Percentiles rank a stretch among this genome's conserved stretches.
Evolutionary conservation across 495 filamentous ascomycete species (phyloP).

Genomic region (Aspergillus olivimuriae): DNA sequence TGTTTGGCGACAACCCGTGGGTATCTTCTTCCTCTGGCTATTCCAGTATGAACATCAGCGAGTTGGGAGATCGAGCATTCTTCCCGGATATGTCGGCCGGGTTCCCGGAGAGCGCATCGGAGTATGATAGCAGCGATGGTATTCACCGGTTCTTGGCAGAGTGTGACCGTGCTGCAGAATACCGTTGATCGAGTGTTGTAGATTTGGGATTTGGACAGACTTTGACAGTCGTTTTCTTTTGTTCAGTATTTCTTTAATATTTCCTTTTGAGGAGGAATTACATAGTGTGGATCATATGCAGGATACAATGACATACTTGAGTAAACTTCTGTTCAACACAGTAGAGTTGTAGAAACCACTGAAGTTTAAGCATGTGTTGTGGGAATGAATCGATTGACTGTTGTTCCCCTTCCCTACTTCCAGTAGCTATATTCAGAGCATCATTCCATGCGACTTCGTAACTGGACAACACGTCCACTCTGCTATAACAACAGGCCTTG

Average conservation of each 20-base stretch:
- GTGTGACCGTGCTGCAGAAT: slow-evolving; percentile 56
- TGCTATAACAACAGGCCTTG: too few relatives aligned
- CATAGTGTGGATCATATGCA: neutral
- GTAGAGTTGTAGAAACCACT: too few relatives aligned
- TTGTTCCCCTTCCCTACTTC: too few relatives aligned
- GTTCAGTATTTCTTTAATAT: neutral
- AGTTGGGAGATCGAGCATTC: slow-evolving; percentile 40
- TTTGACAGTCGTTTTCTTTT: slow-evolving; percentile 17
- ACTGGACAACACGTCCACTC: too few relatives aligned
- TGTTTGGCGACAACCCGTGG: slow-evolving; percentile 47
- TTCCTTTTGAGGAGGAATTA: too few relatives aligned
- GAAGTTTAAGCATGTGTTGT: too few relatives aligned
- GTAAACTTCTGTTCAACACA: too few relatives aligned
- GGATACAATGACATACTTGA: neutral
- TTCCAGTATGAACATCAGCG: slow-evolving; percentile 48
- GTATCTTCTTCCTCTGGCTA: slow-evolving; percentile 43
- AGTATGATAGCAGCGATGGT: slow-evolving; percentile 77
- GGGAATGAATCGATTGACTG: too few relatives aligned
- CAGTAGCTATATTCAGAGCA: too few relatives aligned
- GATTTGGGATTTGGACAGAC: slow-evolving; percentile 10
- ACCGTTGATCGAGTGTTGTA: slow-evolving; percentile 6
- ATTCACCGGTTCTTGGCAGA: slow-evolving; percentile 85
- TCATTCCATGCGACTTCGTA: too few relatives aligned
- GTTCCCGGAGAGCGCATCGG: slow-evolving; percentile 38
- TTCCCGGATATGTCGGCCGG: slow-evolving; percentile 31